phyloP scores from a whole-genome alignment of 179 eudicot species.

The Nepenthes alata region DNA sequence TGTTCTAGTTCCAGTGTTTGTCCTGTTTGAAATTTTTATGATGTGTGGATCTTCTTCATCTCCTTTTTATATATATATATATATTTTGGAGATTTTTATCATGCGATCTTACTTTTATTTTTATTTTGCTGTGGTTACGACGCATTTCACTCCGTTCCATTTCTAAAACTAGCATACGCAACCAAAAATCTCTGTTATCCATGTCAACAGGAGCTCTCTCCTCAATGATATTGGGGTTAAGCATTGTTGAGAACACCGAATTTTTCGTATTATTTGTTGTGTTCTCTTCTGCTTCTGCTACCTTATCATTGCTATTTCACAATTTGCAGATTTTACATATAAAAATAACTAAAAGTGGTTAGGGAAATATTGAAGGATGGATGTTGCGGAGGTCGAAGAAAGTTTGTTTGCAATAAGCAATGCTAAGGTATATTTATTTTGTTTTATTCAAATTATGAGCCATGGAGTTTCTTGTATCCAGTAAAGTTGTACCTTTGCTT shows the following conservation, averaged over 20 bases:
- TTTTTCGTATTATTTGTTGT: too few relatives aligned
- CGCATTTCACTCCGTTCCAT: too few relatives aligned
- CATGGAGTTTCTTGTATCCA: neutral
- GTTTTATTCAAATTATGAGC: neutral
- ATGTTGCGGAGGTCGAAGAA: conserved; percentile 62
- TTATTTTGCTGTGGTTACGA: too few relatives aligned
- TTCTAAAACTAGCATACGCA: too few relatives aligned
- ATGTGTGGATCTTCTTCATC: neutral
- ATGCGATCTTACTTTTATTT: too few relatives aligned
- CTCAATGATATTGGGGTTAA: too few relatives aligned
- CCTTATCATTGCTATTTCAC: neutral
- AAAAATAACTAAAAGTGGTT: conserved; percentile 9
- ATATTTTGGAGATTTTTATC: too few relatives aligned
- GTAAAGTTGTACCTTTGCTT: too few relatives aligned
- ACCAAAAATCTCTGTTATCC: too few relatives aligned
- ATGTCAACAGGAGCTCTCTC: too few relatives aligned
- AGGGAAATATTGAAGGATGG: conserved; percentile 38
- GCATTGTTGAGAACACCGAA: too few relatives aligned
- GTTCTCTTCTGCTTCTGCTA: neutral
- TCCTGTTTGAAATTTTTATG: too few relatives aligned
- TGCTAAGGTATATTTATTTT: conserved; percentile 53
- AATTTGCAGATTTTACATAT: conserved; percentile 21
- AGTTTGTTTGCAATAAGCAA: conserved; percentile 58
- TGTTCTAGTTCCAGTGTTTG: neutral
- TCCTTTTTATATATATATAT: neutral